Evolutionary conservation across 305 asterid genomes (phyloP).

Genomic region (Withania somnifera): DNA sequence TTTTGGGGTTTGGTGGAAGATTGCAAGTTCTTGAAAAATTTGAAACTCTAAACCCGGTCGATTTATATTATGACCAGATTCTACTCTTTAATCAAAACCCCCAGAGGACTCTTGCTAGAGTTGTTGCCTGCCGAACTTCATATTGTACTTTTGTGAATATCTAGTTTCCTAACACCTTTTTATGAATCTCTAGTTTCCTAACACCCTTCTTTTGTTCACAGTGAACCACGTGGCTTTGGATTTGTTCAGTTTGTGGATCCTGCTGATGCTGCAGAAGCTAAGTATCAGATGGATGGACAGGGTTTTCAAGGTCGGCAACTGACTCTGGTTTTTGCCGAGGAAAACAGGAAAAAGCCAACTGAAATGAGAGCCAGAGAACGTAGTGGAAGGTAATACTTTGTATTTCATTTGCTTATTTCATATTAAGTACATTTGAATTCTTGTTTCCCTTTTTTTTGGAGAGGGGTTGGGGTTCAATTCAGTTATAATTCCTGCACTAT

Average conservation of each 20-base stretch:
- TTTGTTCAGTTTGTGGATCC: conserved; percentile 93
- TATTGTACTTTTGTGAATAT: background rate
- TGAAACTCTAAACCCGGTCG: background rate
- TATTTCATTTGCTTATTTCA: background rate
- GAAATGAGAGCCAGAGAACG: conserved; percentile 84
- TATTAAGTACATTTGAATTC: background rate
- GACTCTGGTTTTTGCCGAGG: conserved; percentile 96
- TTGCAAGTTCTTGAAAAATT: no score
- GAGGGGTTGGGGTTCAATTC: no score
- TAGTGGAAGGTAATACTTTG: conserved; percentile 32
- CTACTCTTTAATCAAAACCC: background rate
- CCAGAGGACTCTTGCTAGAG: background rate
- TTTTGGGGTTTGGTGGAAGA: background rate
- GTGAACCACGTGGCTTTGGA: conserved; percentile 92
- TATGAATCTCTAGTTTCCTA: background rate
- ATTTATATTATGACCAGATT: background rate
- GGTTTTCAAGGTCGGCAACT: conserved; percentile 73
- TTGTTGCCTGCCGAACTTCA: background rate
- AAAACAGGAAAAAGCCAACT: conserved; percentile 81
- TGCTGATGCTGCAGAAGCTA: conserved; percentile 90
- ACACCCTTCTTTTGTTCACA: conserved; percentile 13
- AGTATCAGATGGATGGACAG: conserved; percentile 91
- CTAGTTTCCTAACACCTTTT: background rate
- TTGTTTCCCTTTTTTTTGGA: background rate
- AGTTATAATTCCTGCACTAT: background rate